Evolutionary conservation across 345 rosid genomes (phyloP).

Genomic region (Eucalyptus regnans): DNA sequence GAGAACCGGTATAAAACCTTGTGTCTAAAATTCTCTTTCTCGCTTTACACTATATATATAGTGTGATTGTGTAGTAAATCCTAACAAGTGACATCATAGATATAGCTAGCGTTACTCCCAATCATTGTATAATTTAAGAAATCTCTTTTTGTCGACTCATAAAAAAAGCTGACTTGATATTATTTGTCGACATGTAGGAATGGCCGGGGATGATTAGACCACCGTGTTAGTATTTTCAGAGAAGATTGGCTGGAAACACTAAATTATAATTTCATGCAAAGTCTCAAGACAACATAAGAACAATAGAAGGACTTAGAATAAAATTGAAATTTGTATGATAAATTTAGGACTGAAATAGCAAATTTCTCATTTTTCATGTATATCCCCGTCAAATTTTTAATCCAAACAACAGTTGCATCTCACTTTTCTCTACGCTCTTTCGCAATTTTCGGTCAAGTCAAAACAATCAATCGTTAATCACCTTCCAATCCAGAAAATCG

Average conservation of each 20-base stretch:
- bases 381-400: neutral
- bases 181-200: no score
- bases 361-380: neutral
- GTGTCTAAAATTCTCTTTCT: no score
- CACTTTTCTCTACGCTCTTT: neutral
- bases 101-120: no score
- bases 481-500: neutral
- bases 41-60: no score
- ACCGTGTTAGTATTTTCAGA: neutral
- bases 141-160: no score
- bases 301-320: no score
- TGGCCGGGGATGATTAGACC: neutral
- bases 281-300: neutral
- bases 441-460: neutral
- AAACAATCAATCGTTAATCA: neutral
- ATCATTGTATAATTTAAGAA: no score
- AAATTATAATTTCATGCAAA: neutral
- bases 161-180: no score
- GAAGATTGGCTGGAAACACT: neutral
- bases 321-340: no score
- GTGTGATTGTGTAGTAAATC: no score
- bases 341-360: neutral
- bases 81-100: no score
- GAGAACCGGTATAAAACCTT: no score
- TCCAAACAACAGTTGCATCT: neutral